These are phyloP conservation scores for Trebouxia gelatinosa DNA, from an alignment of 163 green algal species.

Conservation along the genomic window DNA sequence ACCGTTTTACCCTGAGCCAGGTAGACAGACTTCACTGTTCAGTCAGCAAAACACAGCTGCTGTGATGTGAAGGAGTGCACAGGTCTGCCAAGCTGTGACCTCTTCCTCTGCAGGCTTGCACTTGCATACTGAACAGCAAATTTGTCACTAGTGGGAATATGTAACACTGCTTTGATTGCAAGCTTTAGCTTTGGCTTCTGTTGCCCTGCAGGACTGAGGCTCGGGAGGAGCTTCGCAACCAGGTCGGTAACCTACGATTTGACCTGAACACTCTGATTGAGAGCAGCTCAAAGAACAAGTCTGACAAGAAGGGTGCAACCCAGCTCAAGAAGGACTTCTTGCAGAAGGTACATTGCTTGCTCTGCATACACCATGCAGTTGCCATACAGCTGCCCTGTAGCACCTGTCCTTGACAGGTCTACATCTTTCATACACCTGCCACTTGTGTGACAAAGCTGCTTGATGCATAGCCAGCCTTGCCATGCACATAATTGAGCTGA, in stretches of 20 bases:
- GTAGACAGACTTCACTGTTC: no score
- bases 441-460: not conserved
- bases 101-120: no score
- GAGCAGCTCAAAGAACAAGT: constrained; percentile 56
- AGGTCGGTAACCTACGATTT: constrained; percentile 85
- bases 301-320: constrained; percentile 71
- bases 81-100: no score
- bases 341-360: constrained; percentile 49
- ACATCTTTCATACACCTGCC: not conserved
- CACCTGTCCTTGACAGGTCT: not conserved
- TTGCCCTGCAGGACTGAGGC: constrained; percentile 69
- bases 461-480: not conserved
- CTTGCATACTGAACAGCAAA: no score
- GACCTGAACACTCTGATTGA: constrained; percentile 52
- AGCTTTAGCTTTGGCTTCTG: no score
- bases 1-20: no score
- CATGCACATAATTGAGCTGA: not conserved
- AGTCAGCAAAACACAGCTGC: no score
- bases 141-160: no score
- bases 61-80: no score
- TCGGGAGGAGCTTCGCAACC: constrained; percentile 80
- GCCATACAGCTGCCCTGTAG: not conserved
- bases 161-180: no score
- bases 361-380: no score
- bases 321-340: constrained; percentile 76